These are phyloP conservation scores for Fusarium scirpi DNA, from an alignment of 2,329 filamentous ascomycete species.

Conservation along the genomic window DNA sequence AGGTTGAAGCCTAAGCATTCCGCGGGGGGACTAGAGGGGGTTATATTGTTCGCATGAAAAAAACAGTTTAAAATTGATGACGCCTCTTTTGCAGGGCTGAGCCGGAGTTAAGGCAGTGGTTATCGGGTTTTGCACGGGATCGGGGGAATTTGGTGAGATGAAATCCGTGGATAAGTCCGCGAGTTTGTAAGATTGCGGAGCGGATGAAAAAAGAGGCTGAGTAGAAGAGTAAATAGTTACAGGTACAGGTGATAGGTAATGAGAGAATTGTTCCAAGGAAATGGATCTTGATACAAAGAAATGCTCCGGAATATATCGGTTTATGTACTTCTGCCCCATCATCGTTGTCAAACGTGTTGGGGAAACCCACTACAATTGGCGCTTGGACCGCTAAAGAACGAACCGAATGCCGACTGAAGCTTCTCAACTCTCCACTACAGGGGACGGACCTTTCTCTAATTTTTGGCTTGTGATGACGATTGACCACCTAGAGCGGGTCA, in stretches of 20 bases:
- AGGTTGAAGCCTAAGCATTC: conserved; percentile 61
- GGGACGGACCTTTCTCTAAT: background rate
- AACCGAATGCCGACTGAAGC: conserved; percentile 3
- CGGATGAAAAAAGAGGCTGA: background rate
- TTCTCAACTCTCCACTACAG: background rate
- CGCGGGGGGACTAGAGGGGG: conserved; percentile 46
- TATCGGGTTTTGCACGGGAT: conserved; percentile 41
- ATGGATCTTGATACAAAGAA: background rate
- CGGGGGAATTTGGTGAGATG: conserved; percentile 17
- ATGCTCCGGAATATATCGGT: conserved; percentile 46
- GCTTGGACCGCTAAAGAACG: conserved; percentile 22
- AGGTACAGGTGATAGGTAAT: no score
- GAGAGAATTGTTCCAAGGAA: conserved; percentile 5
- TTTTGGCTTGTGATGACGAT: conserved; percentile 43
- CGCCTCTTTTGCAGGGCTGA: conserved; percentile 33
- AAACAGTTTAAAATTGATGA: conserved; percentile 42
- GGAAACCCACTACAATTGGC: conserved; percentile 44
- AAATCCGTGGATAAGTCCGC: conserved; percentile 36
- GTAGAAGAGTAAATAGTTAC: no score
- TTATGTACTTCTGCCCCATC: conserved; percentile 25
- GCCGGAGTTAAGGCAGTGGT: conserved; percentile 45
- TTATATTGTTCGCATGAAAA: conserved; percentile 29
- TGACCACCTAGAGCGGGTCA: conserved; percentile 17
- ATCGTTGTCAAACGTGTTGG: conserved; percentile 46
- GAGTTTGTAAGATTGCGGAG: conserved; percentile 21